Conservation (phyloP, 2,329 filamentous ascomycete species). For the Clonostachys byssicola region DNA sequence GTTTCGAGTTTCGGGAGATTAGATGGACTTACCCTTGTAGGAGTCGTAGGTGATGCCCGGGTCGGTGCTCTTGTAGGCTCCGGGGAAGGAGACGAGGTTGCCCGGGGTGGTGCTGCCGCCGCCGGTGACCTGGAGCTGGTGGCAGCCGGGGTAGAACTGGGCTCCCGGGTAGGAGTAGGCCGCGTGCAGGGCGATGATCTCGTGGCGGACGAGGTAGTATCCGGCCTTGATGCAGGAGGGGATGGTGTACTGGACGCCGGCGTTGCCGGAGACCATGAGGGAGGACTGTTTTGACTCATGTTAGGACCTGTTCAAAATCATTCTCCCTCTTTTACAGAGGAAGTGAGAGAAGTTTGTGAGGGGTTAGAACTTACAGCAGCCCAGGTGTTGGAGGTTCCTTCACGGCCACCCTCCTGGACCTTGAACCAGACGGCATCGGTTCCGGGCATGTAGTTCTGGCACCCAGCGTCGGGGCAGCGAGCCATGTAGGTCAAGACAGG, state of each 20-base stretch:
- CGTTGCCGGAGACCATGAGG: constrained; percentile 35
- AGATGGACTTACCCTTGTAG: constrained; percentile 33
- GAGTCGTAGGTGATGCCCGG: constrained; percentile 48
- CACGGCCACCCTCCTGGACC: constrained; percentile 42
- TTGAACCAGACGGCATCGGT: constrained; percentile 52
- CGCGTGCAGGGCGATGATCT: constrained; percentile 50
- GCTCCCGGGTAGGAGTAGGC: constrained; percentile 43
- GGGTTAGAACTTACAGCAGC: constrained; percentile 23
- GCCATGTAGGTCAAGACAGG: constrained; percentile 58
- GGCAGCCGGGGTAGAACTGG: constrained; percentile 55
- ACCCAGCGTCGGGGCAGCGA: constrained; percentile 46
- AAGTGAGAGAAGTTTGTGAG: neutral
- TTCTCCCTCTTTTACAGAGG: too few relatives aligned
- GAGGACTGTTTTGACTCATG: constrained; percentile 24
- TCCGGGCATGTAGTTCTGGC: constrained; percentile 42
- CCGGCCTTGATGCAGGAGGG: constrained; percentile 45
- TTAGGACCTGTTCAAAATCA: constrained; percentile 3
- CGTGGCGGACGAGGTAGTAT: constrained; percentile 55
- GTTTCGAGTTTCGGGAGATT: neutral
- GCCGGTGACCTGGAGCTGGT: constrained; percentile 50
- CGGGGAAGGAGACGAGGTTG: constrained; percentile 44
- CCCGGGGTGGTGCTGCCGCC: constrained; percentile 35
- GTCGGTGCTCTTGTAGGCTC: constrained; percentile 44
- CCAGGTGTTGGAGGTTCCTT: constrained; percentile 45
- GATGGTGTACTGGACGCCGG: constrained; percentile 45